Conservation (phyloP, 345 rosid species). For the Syzygium grande region DNA sequence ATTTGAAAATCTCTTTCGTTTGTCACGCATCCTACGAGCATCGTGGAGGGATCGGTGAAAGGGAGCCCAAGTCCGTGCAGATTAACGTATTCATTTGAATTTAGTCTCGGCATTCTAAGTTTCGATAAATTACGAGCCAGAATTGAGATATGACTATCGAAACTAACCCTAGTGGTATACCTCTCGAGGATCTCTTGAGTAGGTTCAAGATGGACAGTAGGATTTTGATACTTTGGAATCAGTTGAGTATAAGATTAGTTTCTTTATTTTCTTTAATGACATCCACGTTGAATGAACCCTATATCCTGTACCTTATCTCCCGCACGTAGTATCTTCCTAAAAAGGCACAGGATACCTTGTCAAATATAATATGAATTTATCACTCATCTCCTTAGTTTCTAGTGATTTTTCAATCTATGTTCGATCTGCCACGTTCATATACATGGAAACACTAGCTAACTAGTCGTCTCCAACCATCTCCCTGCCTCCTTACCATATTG, state of each 20-base stretch:
- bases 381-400: neutral
- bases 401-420: neutral
- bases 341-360: neutral
- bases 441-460: neutral
- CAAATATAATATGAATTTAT: neutral
- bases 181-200: too few species aligned
- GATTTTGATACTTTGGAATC: neutral
- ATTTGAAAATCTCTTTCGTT: neutral
- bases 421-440: neutral
- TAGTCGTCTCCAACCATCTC: too few species aligned
- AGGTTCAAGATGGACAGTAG: neutral
- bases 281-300: neutral
- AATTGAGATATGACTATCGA: neutral
- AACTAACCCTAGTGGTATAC: too few species aligned
- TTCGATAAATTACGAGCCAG: neutral
- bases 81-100: neutral
- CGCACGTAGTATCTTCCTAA: neutral
- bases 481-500: neutral
- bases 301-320: rapidly evolving
- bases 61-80: neutral
- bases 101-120: neutral
- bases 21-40: neutral
- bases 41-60: neutral
- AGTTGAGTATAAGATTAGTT: neutral
- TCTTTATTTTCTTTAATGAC: neutral